Base-by-base conservation (phyloP, 441 rosid genomes). In the Cnidoscolus chayamansa region DNA sequence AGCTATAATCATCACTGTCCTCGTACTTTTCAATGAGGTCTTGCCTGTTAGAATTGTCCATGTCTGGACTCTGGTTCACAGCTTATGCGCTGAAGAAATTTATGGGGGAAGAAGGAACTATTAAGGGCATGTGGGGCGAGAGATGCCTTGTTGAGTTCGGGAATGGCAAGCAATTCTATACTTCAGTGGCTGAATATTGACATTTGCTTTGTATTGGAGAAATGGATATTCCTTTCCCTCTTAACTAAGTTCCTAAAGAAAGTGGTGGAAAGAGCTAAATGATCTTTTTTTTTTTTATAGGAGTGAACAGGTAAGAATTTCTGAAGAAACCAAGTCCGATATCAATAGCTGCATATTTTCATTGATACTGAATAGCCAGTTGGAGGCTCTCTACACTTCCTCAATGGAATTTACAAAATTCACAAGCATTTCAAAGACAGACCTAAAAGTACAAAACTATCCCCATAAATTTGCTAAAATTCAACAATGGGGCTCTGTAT, bases 401-500 rank as follows among this genome's bases (percentile, higher is more conserved):
- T 72, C 80, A 64, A 67, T 47, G 57, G 25, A 76, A 74, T 74
- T 47, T 62, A 79, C 81, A 83, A 77, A 66, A 79, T 32, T 65
- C 40, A 65, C 72, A 35, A 32, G 56, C 68, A 66, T 67, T 71
- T 45, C 50, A 72, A 48, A 43, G 35, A 55, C 57, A 76, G 66
- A 72, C 81, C 84, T 68, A 71, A 64, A 68, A 40, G 51, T 64
- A 63, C 50, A 67, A 77, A 74, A 72, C 74, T 73, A 80, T 66
- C 86, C 98, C 94, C 82, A 73, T 71, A 84, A 76, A 74, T 85
- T 80, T 79, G 89, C 90, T 81, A 82, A 85, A 89, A 88, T 86
- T 63, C 69, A 79, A 81, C 72, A 35, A 80, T 79, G 63, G 91
- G 63, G 92, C 88, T 54, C 73, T 66, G 43, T 74, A 68, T 48